Base-by-base conservation (phyloP, 2,329 filamentous ascomycete species). In the Arthrocladium fulminans region DNA sequence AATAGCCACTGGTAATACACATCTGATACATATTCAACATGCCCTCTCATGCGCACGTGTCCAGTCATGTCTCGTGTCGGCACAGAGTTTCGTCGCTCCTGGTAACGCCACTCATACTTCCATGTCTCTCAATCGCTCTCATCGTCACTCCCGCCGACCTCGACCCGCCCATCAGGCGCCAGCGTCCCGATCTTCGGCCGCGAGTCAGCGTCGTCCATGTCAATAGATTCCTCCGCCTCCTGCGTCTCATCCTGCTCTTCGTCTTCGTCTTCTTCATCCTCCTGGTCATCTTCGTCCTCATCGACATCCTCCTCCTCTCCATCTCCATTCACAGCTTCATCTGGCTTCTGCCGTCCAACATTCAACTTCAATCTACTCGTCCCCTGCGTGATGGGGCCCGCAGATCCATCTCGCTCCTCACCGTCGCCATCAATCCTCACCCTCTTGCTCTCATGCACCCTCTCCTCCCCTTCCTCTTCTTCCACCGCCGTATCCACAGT, bases 401-500 rank as follows among this genome's bases (percentile, higher is more conserved):
- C 19, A 6, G 20, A 54, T 45, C 57, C 56, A 43, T 59, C 59
- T 23, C 32, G 35, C 3, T 15, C 22, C 32, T 54, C 52, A 6
- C 34, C 51, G 8, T 44, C 48, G 47, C 20, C 45, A 44, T 42
- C 20, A 49, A 24, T 30, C 49, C 40, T 30, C 34, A 37, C 37
- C 40, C n/a, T 43, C 54, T 50, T 59, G 51, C 20, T 39, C 51
- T 42, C 37, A 29, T 48, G 38, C n/a, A n/a, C n/a, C n/a, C n/a
- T n/a, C 8, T 29, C 44, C 24, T 32, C 38, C 20, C 39, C 49
- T 74, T 77, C 56, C 74, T 83, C 53, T 9, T 49, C 55, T 12
- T 41, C 50, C 81, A 79, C 53, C 75, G 17, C 29, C 27, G 29
- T 34, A 20, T 27, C 38, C 32, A 77, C 72, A 24, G 62, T 59